Conservation (phyloP, 1,139 yeast species). For the Debaryomyces subglobosus region DNA sequence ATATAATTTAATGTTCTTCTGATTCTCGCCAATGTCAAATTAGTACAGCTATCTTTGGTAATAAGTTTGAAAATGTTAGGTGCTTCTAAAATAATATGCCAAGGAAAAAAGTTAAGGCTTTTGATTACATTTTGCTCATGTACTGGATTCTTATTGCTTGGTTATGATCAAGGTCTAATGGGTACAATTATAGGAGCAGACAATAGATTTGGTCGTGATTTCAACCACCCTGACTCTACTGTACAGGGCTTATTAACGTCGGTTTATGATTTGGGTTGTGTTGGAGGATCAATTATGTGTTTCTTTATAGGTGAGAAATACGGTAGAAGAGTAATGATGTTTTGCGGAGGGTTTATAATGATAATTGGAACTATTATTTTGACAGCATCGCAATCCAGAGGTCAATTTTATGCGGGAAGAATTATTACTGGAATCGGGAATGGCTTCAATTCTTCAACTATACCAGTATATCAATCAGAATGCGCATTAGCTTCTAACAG, state of each 20-base stretch:
- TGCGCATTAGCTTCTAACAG: slow-evolving; percentile 30
- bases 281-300: slow-evolving; percentile 34
- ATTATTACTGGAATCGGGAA: slow-evolving; percentile 48
- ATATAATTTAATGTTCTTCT: neutral
- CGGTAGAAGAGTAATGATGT: slow-evolving; percentile 49
- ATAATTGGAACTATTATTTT: slow-evolving; percentile 50
- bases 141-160: slow-evolving; percentile 14
- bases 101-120: slow-evolving; percentile 7
- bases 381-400: slow-evolving; percentile 49
- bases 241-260: slow-evolving; percentile 35
- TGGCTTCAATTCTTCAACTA: slow-evolving; percentile 34
- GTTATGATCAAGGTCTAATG: slow-evolving; percentile 16
- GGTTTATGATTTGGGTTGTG: slow-evolving; percentile 36
- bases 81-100: slow-evolving; percentile 2
- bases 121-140: slow-evolving; percentile 11
- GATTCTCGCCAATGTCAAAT: neutral
- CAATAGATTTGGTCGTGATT: slow-evolving; percentile 9
- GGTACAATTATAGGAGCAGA: slow-evolving; percentile 11
- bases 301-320: slow-evolving; percentile 41
- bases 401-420: slow-evolving; percentile 50
- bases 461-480: slow-evolving; percentile 44
- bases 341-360: slow-evolving; percentile 41
- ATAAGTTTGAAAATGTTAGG: neutral
- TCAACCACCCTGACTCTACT: slow-evolving; percentile 22
- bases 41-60: too few species aligned